Evolutionary conservation across 228 moss, liverwort and hornwort genomes (phyloP).

Genomic region (Sphagnum fallax): DNA sequence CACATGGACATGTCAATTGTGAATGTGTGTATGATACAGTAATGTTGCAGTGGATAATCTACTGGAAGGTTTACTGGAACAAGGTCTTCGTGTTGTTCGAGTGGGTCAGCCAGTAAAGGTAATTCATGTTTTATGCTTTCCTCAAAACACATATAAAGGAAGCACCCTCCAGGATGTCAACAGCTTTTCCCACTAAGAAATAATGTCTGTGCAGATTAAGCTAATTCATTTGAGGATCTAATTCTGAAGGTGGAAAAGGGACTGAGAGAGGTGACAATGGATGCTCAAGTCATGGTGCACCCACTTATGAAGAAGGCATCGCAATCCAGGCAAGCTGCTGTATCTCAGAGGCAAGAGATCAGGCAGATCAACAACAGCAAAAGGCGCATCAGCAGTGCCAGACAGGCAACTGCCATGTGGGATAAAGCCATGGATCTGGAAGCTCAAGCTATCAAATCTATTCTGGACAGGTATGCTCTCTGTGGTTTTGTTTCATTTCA

Average conservation of each 20-base stretch:
- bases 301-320: constrained; percentile 75
- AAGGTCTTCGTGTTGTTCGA: constrained; percentile 87
- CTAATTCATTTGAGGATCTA: too few relatives aligned
- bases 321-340: constrained; percentile 60
- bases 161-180: too few relatives aligned
- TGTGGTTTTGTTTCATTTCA: not conserved
- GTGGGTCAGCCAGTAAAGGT: constrained; percentile 98
- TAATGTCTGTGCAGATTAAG: too few relatives aligned
- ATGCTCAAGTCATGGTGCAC: constrained; percentile 71
- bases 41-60: constrained; percentile 99
- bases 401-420: constrained; percentile 74
- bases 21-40: constrained; percentile 33
- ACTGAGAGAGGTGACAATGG: constrained; percentile 68
- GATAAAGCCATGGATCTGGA: constrained; percentile 73
- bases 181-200: too few relatives aligned
- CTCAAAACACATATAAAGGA: too few relatives aligned
- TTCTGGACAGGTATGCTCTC: constrained; percentile 56
- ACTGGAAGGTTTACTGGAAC: constrained; percentile 86
- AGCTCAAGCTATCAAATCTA: constrained; percentile 59
- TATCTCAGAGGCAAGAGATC: constrained; percentile 47
- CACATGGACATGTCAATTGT: not conserved
- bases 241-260: constrained; percentile 69
- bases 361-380: constrained; percentile 72
- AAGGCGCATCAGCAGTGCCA: constrained; percentile 67
- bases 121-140: not conserved